These are phyloP conservation scores for Cercospora citrullina DNA, from an alignment of 2,329 filamentous ascomycete genomes.

Conservation along the genomic window DNA sequence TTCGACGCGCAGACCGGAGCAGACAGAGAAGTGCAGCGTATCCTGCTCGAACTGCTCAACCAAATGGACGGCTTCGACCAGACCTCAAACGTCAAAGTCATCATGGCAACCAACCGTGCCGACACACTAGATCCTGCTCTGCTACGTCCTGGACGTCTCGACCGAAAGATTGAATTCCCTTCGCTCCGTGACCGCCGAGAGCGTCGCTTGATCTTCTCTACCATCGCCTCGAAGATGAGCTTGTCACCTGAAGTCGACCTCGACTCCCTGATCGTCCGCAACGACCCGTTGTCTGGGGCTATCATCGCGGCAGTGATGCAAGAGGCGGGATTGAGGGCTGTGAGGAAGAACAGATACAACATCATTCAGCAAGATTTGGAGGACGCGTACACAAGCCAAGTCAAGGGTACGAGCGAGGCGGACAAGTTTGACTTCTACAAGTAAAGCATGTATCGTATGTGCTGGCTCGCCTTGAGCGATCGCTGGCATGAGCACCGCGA, in stretches of 20 bases:
- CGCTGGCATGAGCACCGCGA: background rate
- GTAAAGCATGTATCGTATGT: conserved; percentile 46
- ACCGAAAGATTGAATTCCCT: conserved; percentile 99
- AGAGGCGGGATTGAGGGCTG: conserved; percentile 89
- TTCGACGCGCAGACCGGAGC: conserved; percentile 98
- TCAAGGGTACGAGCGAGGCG: conserved; percentile 76
- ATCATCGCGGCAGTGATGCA: conserved; percentile 99
- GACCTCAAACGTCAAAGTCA: conserved; percentile 98
- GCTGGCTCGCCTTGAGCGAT: background rate
- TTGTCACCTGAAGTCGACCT: conserved; percentile 94
- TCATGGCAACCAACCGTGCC: conserved; percentile 99
- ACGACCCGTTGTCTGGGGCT: conserved; percentile 91
- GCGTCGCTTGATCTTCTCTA: conserved; percentile 92
- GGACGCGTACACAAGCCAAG: conserved; percentile 94
- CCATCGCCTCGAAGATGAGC: conserved; percentile 97
- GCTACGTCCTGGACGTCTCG: conserved; percentile 88
- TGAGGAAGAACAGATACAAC: conserved; percentile 97
- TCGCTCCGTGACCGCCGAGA: conserved; percentile 89
- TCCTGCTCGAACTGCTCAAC: conserved; percentile 93
- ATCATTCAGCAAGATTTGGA: conserved; percentile 97
- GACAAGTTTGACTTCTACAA: conserved; percentile 91
- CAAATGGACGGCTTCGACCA: conserved; percentile 99
- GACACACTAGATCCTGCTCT: conserved; percentile 95
- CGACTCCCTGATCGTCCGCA: conserved; percentile 92
- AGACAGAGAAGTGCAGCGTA: conserved; percentile 97